phyloP scores from a whole-genome alignment of 129 eudicot species.

The Arctium lappa region DNA sequence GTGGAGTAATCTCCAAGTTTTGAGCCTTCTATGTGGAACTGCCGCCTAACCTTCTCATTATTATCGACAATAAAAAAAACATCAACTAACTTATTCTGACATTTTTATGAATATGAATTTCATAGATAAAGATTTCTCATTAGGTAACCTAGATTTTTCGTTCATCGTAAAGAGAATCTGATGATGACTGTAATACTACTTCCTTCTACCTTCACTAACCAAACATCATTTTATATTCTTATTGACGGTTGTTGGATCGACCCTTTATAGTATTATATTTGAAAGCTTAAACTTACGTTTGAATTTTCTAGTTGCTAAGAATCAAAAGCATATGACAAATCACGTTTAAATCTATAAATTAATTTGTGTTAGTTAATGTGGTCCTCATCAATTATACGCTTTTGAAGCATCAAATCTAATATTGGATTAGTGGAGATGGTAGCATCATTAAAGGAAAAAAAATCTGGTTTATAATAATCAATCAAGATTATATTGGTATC shows the following conservation, averaged over 20 bases:
- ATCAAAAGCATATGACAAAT: constrained; percentile 18
- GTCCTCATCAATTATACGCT: constrained; percentile 12
- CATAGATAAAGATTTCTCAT: background rate
- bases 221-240: background rate
- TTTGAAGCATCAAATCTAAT: background rate
- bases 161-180: background rate
- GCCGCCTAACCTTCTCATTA: background rate
- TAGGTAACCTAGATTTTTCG: background rate
- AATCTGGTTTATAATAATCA: background rate
- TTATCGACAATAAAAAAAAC: background rate
- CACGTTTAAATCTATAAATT: constrained; percentile 21
- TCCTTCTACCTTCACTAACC: background rate
- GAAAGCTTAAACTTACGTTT: constrained; percentile 27
- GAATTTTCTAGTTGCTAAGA: constrained; percentile 13
- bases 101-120: background rate
- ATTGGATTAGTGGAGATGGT: constrained; percentile 17
- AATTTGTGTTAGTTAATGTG: constrained; percentile 19
- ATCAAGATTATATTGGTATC: background rate
- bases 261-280: constrained; percentile 11
- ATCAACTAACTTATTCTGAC: background rate
- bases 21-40: background rate
- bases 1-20: background rate
- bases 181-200: background rate
- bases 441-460: background rate
- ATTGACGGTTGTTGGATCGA: constrained; percentile 10